Conservation (phyloP, 805 yeast genomes). For the Kluyveromyces starmeri region DNA sequence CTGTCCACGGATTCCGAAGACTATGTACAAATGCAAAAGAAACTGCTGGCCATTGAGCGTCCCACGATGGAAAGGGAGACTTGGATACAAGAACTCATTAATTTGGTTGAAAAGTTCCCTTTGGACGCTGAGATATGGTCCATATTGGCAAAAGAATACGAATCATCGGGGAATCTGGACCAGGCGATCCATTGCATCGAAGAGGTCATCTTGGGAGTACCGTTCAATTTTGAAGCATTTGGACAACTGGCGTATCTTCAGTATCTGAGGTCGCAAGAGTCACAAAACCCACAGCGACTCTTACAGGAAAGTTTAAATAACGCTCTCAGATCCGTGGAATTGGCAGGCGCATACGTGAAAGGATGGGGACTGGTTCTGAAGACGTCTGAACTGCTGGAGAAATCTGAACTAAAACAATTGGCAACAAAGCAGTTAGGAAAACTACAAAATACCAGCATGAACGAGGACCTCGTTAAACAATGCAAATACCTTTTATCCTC, state of each 20-base stretch:
- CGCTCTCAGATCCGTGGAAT: conserved; percentile 65
- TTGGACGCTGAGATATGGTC: conserved; percentile 72
- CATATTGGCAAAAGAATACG: conserved; percentile 64
- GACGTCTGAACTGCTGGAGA: conserved; percentile 25
- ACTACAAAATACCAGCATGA: conserved; percentile 15
- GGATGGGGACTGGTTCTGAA: conserved; percentile 66
- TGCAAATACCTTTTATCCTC: conserved; percentile 2
- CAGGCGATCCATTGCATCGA: conserved; percentile 59
- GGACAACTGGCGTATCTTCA: conserved; percentile 20
- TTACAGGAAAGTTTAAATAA: conserved; percentile 32
- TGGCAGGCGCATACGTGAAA: conserved; percentile 57
- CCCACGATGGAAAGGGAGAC: conserved; percentile 12
- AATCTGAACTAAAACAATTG: conserved; percentile 27
- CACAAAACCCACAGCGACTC: conserved; percentile 7
- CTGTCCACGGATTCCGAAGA: conserved; percentile 32
- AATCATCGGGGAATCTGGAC: conserved; percentile 48
- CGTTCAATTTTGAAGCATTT: conserved; percentile 35
- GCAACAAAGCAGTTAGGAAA: conserved; percentile 31
- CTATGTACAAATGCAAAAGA: conserved; percentile 24
- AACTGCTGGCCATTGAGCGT: conserved; percentile 19
- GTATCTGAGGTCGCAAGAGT: conserved; percentile 14
- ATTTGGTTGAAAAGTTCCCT: conserved; percentile 38
- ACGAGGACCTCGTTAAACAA: not conserved
- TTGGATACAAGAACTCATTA: conserved; percentile 13
- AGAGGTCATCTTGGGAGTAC: conserved; percentile 61